These are phyloP conservation scores for Candida ulmi DNA, from an alignment of 805 yeast species.

Conservation along the genomic window DNA sequence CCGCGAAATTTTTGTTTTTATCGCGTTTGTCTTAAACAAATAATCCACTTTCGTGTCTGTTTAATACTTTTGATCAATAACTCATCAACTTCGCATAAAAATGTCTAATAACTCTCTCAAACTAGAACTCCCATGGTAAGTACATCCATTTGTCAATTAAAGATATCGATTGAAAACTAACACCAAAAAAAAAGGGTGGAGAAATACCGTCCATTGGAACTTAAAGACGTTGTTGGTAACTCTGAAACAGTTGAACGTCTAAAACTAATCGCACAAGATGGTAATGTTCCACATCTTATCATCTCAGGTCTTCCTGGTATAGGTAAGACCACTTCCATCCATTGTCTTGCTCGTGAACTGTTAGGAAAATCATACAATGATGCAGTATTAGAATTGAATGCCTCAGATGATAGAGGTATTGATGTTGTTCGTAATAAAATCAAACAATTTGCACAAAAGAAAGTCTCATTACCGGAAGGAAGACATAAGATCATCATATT, in stretches of 20 bases:
- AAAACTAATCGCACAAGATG: slow-evolving; percentile 80
- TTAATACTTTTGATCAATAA: too few species aligned
- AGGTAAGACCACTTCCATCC: slow-evolving; percentile 92
- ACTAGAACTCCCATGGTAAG: slow-evolving; percentile 23
- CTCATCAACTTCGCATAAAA: too few species aligned
- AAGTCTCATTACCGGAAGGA: slow-evolving; percentile 80
- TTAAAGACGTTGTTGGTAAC: slow-evolving; percentile 90
- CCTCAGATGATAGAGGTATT: slow-evolving; percentile 96
- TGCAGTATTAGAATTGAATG: slow-evolving; percentile 90
- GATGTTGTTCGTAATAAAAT: slow-evolving; percentile 93
- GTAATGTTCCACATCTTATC: slow-evolving; percentile 95
- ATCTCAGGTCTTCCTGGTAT: slow-evolving; percentile 96
- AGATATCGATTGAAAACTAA: too few species aligned
- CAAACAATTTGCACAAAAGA: slow-evolving; percentile 94
- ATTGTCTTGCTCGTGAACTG: slow-evolving; percentile 81
- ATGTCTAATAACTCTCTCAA: slow-evolving; percentile 15
- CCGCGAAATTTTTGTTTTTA: too few species aligned
- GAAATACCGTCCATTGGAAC: slow-evolving; percentile 77
- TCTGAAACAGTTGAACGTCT: slow-evolving; percentile 83
- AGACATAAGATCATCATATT: slow-evolving; percentile 88
- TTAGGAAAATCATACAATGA: slow-evolving; percentile 68
- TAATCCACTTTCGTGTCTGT: too few species aligned
- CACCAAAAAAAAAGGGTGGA: too few species aligned
- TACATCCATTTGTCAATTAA: background rate
- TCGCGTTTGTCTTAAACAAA: too few species aligned